phyloP scores from a whole-genome alignment of 163 green algal species.

The Scenedesmus sp. region DNA sequence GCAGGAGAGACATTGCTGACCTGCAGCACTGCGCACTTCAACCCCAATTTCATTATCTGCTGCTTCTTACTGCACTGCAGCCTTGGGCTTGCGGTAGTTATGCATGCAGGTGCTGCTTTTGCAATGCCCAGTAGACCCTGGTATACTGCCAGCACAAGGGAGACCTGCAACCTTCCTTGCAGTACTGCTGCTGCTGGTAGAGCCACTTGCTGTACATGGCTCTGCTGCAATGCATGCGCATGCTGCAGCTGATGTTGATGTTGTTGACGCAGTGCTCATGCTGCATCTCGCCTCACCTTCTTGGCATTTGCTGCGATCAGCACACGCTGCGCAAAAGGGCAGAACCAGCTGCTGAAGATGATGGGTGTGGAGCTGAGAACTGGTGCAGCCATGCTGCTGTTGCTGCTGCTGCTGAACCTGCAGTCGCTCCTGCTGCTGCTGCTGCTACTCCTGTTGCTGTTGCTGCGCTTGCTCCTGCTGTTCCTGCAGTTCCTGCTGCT shows the following conservation, averaged over 20 bases:
- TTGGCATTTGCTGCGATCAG: slow-evolving; percentile 57
- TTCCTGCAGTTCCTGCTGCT: not conserved
- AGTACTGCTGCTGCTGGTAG: not conserved
- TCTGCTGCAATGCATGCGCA: not conserved
- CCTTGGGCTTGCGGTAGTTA: too few species aligned
- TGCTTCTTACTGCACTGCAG: too few species aligned
- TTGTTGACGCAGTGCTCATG: not conserved
- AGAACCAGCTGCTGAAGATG: slow-evolving; percentile 51
- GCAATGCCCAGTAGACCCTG: too few species aligned
- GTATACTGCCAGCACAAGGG: too few species aligned
- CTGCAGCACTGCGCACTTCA: too few species aligned
- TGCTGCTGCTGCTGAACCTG: too few species aligned
- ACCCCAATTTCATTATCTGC: too few species aligned
- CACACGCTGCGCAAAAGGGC: slow-evolving; percentile 61
- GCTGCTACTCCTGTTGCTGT: not conserved
- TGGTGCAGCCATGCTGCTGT: not conserved
- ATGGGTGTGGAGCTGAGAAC: not conserved
- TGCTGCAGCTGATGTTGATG: too few species aligned
- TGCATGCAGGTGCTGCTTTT: too few species aligned
- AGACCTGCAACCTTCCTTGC: not conserved
- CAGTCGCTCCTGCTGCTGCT: not conserved
- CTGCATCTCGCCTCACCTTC: not conserved
- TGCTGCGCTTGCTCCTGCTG: not conserved
- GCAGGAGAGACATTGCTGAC: not conserved
- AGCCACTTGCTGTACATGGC: not conserved